These are phyloP conservation scores for Pueraria montana DNA, from an alignment of 306 rosid species.

Conservation along the genomic window DNA sequence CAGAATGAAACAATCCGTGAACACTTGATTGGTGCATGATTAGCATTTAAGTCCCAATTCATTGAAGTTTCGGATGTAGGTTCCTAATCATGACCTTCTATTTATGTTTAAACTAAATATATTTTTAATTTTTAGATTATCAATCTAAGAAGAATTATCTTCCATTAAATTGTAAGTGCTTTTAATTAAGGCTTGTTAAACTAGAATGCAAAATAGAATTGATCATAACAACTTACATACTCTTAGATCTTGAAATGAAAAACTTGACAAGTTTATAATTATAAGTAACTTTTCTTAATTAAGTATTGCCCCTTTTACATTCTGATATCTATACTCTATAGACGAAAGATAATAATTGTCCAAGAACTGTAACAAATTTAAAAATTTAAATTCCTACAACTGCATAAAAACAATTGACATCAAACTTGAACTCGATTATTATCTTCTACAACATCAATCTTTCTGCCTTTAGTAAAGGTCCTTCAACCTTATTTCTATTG, in stretches of 20 bases:
- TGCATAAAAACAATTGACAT: not conserved
- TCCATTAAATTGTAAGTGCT: too few species aligned
- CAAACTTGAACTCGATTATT: not conserved
- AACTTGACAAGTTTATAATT: not conserved
- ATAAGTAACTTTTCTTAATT: not conserved
- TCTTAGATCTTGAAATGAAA: not conserved
- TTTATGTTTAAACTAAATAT: not conserved
- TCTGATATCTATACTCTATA: too few species aligned
- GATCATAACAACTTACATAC: too few species aligned
- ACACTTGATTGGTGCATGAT: not conserved
- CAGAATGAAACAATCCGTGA: not conserved
- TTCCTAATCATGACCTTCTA: not conserved
- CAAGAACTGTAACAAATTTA: not conserved
- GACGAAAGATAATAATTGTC: not conserved
- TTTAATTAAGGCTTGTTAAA: too few species aligned
- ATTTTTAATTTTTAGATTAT: not conserved
- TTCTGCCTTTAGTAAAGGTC: not conserved
- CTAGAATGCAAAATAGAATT: too few species aligned
- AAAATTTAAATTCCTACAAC: not conserved
- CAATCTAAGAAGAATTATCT: not conserved
- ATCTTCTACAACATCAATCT: not conserved
- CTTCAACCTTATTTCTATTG: not conserved
- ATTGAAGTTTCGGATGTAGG: not conserved
- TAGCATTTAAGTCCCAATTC: not conserved
- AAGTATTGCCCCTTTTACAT: not conserved